Base-by-base conservation (phyloP, 495 filamentous ascomycete species). In the Penicillium paradoxum region DNA sequence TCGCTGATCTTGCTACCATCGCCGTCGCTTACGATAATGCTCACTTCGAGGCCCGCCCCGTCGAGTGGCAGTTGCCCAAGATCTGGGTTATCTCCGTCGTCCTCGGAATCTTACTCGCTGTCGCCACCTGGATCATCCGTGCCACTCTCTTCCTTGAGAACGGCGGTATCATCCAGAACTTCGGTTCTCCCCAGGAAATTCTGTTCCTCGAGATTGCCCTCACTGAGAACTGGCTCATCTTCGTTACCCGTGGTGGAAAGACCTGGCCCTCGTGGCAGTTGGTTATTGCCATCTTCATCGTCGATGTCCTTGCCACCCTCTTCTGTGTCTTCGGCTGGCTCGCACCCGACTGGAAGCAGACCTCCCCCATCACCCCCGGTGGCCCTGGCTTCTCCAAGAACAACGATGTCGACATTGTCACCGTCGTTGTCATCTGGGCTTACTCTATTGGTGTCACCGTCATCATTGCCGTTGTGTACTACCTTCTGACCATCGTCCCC, bases 201-300 rank as follows among this genome's bases (percentile, higher is more conserved):
- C 79, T 88, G 63, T 87, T 88, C 81, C 73, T 88, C 30, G 82
- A 88, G 73, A 73, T 88, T 64, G 79, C 85, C 30, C 77, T 88
- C 44, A 88, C 85, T 51, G 84, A 88, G 72, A 88, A 88, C 71
- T 88, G 85, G 85, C 77, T 88, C 56, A 88, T 88, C 73, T 88
- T 88, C 75, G 84, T 88, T 54, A 88, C 85, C 58, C 83, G 84
- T 72, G 85, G 85, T 70, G 81, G 76, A 55, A 77, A 83, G 62
- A 88, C 85, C 53, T 83, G 76, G 75, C 85, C 85, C 53, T 86
- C 83, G 40, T 87, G 83, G 82, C 84, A 88, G 70, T 73, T 88
- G 45, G 78, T 88, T 55, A 79, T 74, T 57, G 85, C 85, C 60
- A 88, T 88, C 73, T 76, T 86, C 66, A 71, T 79, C 66, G 85